Evolutionary conservation across 1,284 basidiomycete genomes (phyloP).

Genomic region (Puccinia novopanici): DNA sequence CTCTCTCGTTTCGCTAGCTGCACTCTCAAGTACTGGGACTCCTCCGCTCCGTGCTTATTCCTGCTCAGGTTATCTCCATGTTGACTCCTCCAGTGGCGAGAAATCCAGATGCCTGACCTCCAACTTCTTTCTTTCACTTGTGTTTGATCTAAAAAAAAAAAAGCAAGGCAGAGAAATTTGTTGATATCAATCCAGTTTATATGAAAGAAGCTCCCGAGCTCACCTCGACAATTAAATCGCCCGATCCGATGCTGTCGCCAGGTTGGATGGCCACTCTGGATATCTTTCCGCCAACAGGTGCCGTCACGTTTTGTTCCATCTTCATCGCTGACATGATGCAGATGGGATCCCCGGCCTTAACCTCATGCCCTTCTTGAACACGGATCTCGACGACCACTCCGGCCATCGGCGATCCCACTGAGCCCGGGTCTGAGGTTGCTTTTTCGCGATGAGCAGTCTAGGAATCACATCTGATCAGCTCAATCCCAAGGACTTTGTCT

Average conservation of each 20-base stretch:
- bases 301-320: conserved; percentile 88
- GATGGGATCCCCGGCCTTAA: conserved; percentile 94
- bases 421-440: conserved; percentile 88
- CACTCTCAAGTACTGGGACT: not conserved
- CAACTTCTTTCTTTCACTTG: not conserved
- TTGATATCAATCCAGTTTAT: not conserved
- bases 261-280: conserved; percentile 76
- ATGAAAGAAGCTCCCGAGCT: not conserved
- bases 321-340: conserved; percentile 65
- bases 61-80: not conserved
- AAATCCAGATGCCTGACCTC: not conserved
- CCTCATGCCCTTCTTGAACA: conserved; percentile 92
- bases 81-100: not conserved
- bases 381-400: conserved; percentile 97
- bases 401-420: conserved; percentile 77
- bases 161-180: not conserved
- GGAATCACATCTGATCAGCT: not conserved
- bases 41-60: not conserved
- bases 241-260: conserved; percentile 45
- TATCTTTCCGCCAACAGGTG: conserved; percentile 91
- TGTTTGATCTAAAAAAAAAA: conserved; percentile 25
- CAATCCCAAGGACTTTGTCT: not conserved
- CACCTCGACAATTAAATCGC: conserved; percentile 48
- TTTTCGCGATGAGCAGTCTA: conserved; percentile 84
- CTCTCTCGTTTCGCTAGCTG: not conserved